These are phyloP conservation scores for Aspergillus chevalieri DNA, from an alignment of 2,329 filamentous ascomycete species.

Conservation along the genomic window DNA sequence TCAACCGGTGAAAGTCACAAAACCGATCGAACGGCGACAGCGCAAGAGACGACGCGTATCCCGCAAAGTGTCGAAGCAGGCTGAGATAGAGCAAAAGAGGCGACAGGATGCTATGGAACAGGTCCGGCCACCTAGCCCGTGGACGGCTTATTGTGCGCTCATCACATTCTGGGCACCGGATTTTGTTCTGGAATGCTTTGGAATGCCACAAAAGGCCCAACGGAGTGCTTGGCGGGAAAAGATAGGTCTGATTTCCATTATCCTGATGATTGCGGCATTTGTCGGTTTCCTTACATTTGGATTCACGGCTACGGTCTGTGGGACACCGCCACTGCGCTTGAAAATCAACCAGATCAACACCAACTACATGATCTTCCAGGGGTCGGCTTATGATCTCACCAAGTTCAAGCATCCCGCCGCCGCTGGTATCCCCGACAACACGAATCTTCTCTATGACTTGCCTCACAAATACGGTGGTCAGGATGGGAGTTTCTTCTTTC, in stretches of 20 bases:
- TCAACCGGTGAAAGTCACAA: neutral
- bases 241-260: constrained; percentile 93
- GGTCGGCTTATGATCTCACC: constrained; percentile 77
- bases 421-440: constrained; percentile 63
- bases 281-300: constrained; percentile 97
- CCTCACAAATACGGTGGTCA: constrained; percentile 74
- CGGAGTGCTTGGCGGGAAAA: constrained; percentile 95
- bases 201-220: constrained; percentile 77
- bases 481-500: constrained; percentile 95
- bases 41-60: constrained; percentile 56
- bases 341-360: constrained; percentile 72
- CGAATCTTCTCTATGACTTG: constrained; percentile 86
- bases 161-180: constrained; percentile 93
- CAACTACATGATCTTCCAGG: constrained; percentile 96
- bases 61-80: constrained; percentile 53
- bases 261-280: constrained; percentile 75
- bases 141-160: constrained; percentile 92
- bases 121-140: constrained; percentile 74
- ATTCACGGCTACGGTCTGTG: constrained; percentile 85
- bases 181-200: constrained; percentile 76
- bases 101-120: constrained; percentile 56
- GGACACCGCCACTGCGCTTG: constrained; percentile 63
- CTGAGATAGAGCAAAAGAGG: constrained; percentile 55
- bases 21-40: constrained; percentile 25
- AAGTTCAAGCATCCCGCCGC: constrained; percentile 72